Percentiles rank a stretch among this genome's conserved stretches.
Conservation (phyloP, 2,329 filamentous ascomycete species). For the Colletotrichum musicola region DNA sequence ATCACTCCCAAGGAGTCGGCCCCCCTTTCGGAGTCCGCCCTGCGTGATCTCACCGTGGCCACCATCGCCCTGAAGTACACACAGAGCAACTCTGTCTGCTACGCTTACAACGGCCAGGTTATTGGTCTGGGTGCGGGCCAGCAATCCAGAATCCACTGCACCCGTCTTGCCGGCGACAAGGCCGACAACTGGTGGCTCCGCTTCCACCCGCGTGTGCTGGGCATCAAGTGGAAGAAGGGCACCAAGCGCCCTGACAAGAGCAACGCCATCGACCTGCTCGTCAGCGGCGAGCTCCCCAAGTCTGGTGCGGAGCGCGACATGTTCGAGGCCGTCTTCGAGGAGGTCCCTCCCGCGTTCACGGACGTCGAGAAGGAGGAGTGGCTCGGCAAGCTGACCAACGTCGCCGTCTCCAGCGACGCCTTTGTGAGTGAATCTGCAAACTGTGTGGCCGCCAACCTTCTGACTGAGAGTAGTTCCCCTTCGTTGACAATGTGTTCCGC, state of each 20-base stretch:
- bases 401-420: constrained; percentile 92
- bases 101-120: constrained; percentile 92
- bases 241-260: constrained; percentile 97
- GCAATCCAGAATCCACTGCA: constrained; percentile 98
- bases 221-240: constrained; percentile 96
- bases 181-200: constrained; percentile 99
- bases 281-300: constrained; percentile 89
- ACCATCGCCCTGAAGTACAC: constrained; percentile 99
- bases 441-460: constrained; percentile 24
- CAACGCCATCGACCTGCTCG: constrained; percentile 96
- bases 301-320: constrained; percentile 85
- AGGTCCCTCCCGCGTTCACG: constrained; percentile 86
- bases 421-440: constrained; percentile 75
- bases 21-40: constrained; percentile 81
- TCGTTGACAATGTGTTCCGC: constrained; percentile 97
- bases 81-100: constrained; percentile 99
- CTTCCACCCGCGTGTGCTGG: constrained; percentile 90
- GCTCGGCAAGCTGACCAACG: constrained; percentile 83
- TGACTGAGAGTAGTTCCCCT: constrained; percentile 80
- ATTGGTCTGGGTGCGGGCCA: constrained; percentile 95
- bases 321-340: constrained; percentile 91
- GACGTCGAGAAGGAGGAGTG: constrained; percentile 87
- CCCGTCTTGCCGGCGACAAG: constrained; percentile 95
- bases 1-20: constrained; percentile 85
- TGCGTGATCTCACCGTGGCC: constrained; percentile 91